Evolutionary conservation across 2,329 filamentous ascomycete species (phyloP).

Genomic region (Fonsecaea nubica): DNA sequence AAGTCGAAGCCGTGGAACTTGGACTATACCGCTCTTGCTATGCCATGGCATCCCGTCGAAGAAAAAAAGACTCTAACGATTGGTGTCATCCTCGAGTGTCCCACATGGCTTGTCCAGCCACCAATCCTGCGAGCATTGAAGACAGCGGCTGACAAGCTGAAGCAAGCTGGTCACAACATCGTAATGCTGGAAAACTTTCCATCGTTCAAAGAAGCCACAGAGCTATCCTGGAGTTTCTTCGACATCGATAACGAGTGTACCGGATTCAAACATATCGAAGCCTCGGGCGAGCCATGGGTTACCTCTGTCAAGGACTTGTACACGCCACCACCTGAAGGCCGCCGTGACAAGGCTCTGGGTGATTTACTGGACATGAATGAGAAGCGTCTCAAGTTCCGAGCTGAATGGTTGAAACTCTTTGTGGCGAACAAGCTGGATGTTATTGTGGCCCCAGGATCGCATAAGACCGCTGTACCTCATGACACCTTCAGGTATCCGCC

Average conservation of each 20-base stretch:
- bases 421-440: slow-evolving; percentile 60
- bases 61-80: slow-evolving; percentile 41
- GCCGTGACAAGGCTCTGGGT: slow-evolving; percentile 24
- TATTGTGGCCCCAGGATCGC: slow-evolving; percentile 67
- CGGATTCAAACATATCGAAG: slow-evolving; percentile 43
- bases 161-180: slow-evolving; percentile 53
- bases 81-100: slow-evolving; percentile 50
- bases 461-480: slow-evolving; percentile 67
- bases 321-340: slow-evolving; percentile 29
- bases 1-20: slow-evolving; percentile 52
- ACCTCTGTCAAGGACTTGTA: slow-evolving; percentile 33
- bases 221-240: slow-evolving; percentile 25
- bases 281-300: slow-evolving; percentile 34
- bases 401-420: slow-evolving; percentile 39
- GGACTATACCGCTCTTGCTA: slow-evolving; percentile 56
- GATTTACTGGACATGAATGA: slow-evolving; percentile 30
- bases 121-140: slow-evolving; percentile 49
- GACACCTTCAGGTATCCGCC: slow-evolving; percentile 53
- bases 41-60: slow-evolving; percentile 55
- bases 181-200: slow-evolving; percentile 48
- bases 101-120: slow-evolving; percentile 46
- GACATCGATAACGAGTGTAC: slow-evolving; percentile 33
- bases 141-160: slow-evolving; percentile 47
- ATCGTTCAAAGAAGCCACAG: slow-evolving; percentile 26
- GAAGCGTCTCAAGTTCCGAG: slow-evolving; percentile 22